These are phyloP conservation scores for Chalciporus piperatus DNA, from an alignment of 768 basidiomycete species.

Conservation along the genomic window DNA sequence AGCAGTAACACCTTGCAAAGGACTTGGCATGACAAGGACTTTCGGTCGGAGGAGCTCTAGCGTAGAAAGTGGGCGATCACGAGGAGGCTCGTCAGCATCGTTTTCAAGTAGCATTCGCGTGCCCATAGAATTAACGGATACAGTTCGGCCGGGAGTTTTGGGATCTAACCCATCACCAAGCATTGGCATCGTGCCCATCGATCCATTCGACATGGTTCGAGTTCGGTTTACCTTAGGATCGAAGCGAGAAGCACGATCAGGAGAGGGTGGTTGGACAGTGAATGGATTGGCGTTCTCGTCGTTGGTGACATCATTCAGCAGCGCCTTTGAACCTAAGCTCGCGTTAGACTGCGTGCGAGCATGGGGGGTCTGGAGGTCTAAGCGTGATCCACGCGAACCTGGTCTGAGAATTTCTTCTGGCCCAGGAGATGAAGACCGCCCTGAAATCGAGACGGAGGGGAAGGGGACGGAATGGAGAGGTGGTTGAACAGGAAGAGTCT, in stretches of 20 bases:
- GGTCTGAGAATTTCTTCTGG: conserved; percentile 39
- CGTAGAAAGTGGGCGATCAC: conserved; percentile 67
- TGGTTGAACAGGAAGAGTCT: conserved; percentile 37
- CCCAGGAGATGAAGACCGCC: conserved; percentile 48
- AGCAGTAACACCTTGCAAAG: conserved; percentile 55
- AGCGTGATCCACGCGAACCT: conserved; percentile 32
- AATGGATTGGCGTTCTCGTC: conserved; percentile 34
- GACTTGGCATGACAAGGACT: conserved; percentile 92
- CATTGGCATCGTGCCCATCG: conserved; percentile 38
- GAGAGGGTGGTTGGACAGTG: conserved; percentile 35
- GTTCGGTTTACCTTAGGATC: conserved; percentile 39
- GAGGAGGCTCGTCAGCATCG: conserved; percentile 37
- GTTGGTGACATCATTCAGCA: conserved; percentile 40
- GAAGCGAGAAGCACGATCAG: conserved; percentile 40
- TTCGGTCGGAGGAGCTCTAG: conserved; percentile 83
- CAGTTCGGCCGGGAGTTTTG: conserved; percentile 62
- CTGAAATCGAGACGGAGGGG: conserved; percentile 48
- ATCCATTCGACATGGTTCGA: conserved; percentile 46
- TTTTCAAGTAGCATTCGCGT: conserved; percentile 61
- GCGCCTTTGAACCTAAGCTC: conserved; percentile 48
- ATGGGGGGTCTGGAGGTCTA: conserved; percentile 34
- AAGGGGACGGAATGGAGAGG: conserved; percentile 61
- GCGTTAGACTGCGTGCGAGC: conserved; percentile 49
- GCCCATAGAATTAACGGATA: conserved; percentile 65
- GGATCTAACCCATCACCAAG: conserved; percentile 66